Base-by-base conservation (phyloP, 768 basidiomycete genomes). In the Termitomyces sp. region DNA sequence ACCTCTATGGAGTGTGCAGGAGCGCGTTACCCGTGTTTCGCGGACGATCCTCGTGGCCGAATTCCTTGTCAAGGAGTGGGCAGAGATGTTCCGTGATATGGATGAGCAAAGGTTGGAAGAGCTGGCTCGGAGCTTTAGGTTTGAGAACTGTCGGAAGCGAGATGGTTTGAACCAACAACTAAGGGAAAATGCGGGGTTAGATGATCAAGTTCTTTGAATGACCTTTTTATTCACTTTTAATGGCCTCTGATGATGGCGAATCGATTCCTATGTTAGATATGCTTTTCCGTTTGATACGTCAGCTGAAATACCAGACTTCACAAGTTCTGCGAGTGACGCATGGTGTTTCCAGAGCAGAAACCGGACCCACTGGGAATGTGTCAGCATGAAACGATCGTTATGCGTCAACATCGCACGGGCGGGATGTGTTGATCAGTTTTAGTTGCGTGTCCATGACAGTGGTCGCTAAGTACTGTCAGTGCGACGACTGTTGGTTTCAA, bases 1-100 rank as follows among this genome's bases (percentile, higher is more conserved):
- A 0, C 68, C 66, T 35, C 81, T 86, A 7, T 88, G 87, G 86
- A 85, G 76, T 59, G 68, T 86, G 54, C 64, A 71, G 11, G 76
- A 76, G 47, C 80, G 87, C 11, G 75, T 85, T 52, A 80, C 76
- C 33, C 76, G 87, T 26, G 64, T 90, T 35, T 72, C 85, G 9
- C 76, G 90, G 47, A 82, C 82, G 65, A 87, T 88, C 55, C 74
- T 92, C 5, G 72, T 92, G 1, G 76, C 80, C 20, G 90, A 90
- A 68, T 89, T 81, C 68, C 72, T 91, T 45, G 79, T 87, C 38
- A 78, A 74, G 66, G 87, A 87, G 66, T 90, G 86, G 85, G 86
- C 87, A 20, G 82, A 85, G 44, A 82, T 84, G 68, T 87, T 88
- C 66, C 63, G 74, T 14, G 82, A 82, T 0, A 79, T 79, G 75